phyloP scores from a whole-genome alignment of 176 grass and related monocot genomes.

The Zea mays region Zm-B73-REFERENCE-NAM-5.0 NC_050102.1:82514501-82515000 shows the following conservation, averaged over 20 bases:
- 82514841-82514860: constrained; percentile 34
- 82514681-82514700: not conserved
- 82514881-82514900: constrained; percentile 91
- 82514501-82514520: not conserved
- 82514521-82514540: not conserved
- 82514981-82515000: constrained; percentile 13
- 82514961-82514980: constrained; percentile 73
- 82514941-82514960: constrained; percentile 90
- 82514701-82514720: not conserved
- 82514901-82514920: constrained; percentile 85
- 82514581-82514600: no score
- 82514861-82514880: constrained; percentile 37
- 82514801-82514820: constrained; percentile 45
- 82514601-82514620: no score
- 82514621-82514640: no score
- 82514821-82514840: constrained; percentile 42
- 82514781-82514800: constrained; percentile 31
- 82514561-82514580: constrained; percentile 9
- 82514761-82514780: constrained; percentile 34
- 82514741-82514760: constrained; percentile 12
- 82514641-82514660: no score
- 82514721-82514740: constrained; percentile 17
- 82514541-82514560: not conserved
- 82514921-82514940: constrained; percentile 99
- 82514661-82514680: constrained; percentile 20